phyloP scores from a whole-genome alignment of 1,139 yeast species.

The Arxiozyma telluris region DNA sequence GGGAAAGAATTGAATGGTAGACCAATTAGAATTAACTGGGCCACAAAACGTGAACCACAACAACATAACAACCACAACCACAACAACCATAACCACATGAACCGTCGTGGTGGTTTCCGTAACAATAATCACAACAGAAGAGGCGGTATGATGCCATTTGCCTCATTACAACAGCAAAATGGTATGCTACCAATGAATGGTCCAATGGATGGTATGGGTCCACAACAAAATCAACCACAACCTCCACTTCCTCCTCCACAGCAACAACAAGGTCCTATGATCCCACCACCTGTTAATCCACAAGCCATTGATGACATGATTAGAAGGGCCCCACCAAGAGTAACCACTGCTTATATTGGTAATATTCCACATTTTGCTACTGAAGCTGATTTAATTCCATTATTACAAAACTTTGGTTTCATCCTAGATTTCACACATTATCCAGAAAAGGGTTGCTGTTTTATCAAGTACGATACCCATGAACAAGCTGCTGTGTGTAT shows the following conservation, averaged over 20 bases:
- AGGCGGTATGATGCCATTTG: slow-evolving; percentile 3
- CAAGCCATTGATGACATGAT: slow-evolving; percentile 61
- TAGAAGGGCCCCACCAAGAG: slow-evolving; percentile 66
- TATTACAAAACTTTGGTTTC: slow-evolving; percentile 71
- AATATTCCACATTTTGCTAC: slow-evolving; percentile 71
- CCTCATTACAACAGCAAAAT: slow-evolving; percentile 7
- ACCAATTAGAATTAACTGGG: slow-evolving; percentile 81
- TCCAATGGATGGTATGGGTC: slow-evolving; percentile 1
- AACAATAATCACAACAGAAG: slow-evolving; percentile 10
- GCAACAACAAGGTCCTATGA: slow-evolving; percentile 19
- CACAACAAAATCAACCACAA: slow-evolving; percentile 7
- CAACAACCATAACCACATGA: slow-evolving; percentile 14
- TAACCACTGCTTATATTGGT: slow-evolving; percentile 80
- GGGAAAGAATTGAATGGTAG: slow-evolving; percentile 68
- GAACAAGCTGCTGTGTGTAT: slow-evolving; percentile 86
- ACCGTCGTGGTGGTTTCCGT: slow-evolving; percentile 22
- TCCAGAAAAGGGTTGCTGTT: slow-evolving; percentile 53
- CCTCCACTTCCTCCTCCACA: background rate
- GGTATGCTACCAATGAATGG: slow-evolving; percentile 10
- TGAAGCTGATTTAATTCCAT: slow-evolving; percentile 65
- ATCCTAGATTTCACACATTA: slow-evolving; percentile 74
- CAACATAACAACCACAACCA: slow-evolving; percentile 23
- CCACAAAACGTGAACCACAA: slow-evolving; percentile 56
- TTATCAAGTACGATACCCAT: slow-evolving; percentile 78
- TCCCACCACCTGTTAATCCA: slow-evolving; percentile 35